Percentiles rank a stretch among this genome's conserved stretches.
Evolutionary conservation across 345 rosid species (phyloP).

Genomic region (Salix exigua): DNA sequence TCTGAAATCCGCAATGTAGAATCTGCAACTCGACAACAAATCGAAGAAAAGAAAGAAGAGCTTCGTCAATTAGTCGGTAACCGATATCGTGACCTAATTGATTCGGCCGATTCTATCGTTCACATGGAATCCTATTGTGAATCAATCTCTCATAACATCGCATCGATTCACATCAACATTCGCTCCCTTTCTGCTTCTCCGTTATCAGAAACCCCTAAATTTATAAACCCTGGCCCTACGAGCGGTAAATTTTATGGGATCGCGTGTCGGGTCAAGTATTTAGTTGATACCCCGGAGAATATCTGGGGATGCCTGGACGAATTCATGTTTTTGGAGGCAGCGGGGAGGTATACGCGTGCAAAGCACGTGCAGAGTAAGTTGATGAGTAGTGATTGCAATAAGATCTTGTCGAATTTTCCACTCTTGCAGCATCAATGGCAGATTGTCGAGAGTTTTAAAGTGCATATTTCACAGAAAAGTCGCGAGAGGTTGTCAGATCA

Average conservation of each 20-base stretch:
- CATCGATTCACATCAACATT: slow-evolving; percentile 57
- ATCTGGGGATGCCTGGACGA: slow-evolving; percentile 95
- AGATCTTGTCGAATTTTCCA: slow-evolving; percentile 69
- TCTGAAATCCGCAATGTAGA: slow-evolving; percentile 77
- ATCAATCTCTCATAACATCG: slow-evolving; percentile 61
- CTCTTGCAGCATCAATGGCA: slow-evolving; percentile 93
- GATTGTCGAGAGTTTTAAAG: slow-evolving; percentile 91
- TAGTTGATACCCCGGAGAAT: slow-evolving; percentile 91
- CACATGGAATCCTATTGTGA: slow-evolving; percentile 79
- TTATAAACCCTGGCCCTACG: slow-evolving; percentile 25
- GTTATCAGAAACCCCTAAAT: slow-evolving; percentile 46
- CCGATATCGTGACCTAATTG: slow-evolving; percentile 88
- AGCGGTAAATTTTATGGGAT: slow-evolving; percentile 56
- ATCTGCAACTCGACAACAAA: slow-evolving; percentile 63
- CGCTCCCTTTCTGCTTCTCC: slow-evolving; percentile 59
- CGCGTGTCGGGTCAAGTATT: slow-evolving; percentile 85
- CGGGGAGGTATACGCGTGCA: slow-evolving; percentile 74
- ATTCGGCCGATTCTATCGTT: slow-evolving; percentile 90
- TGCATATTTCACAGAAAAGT: slow-evolving; percentile 90
- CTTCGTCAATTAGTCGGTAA: slow-evolving; percentile 86
- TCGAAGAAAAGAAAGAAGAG: slow-evolving; percentile 91
- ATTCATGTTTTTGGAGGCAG: slow-evolving; percentile 83
- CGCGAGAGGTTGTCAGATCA: slow-evolving; percentile 79
- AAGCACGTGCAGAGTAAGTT: slow-evolving; percentile 68
- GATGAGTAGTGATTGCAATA: slow-evolving; percentile 38